These are phyloP conservation scores for Pleurotus djamor DNA, from an alignment of 768 basidiomycete genomes.

Conservation along the genomic window DNA sequence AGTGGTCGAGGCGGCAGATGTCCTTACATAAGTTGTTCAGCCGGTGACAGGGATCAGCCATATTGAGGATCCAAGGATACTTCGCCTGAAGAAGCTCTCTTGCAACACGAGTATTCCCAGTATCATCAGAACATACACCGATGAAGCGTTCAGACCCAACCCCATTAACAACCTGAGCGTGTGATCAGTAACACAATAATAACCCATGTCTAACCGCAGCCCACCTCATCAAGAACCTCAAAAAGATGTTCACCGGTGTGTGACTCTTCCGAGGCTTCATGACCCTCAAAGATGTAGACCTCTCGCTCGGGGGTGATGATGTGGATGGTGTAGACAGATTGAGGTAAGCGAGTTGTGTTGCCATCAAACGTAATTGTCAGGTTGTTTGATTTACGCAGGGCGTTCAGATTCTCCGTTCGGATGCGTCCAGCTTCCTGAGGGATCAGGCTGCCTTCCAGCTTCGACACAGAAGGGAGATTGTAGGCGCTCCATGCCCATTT, in stretches of 20 bases:
- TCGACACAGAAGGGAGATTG: neutral
- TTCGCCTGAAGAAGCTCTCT: slow-evolving; percentile 5
- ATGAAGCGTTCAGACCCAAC: slow-evolving; percentile 15
- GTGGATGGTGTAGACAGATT: slow-evolving; percentile 19
- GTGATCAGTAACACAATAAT: too few species aligned
- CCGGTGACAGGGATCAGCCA: slow-evolving; percentile 16
- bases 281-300: slow-evolving; percentile 14
- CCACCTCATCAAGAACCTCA: slow-evolving; percentile 9
- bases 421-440: slow-evolving; percentile 12
- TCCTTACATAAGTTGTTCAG: slow-evolving; percentile 16
- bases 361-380: slow-evolving; percentile 19
- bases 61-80: slow-evolving; percentile 14
- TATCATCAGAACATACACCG: slow-evolving; percentile 17
- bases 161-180: slow-evolving; percentile 12
- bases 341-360: slow-evolving; percentile 10
- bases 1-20: slow-evolving; percentile 11
- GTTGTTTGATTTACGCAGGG: neutral
- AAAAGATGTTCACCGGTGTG: slow-evolving; percentile 15
- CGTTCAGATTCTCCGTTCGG: neutral
- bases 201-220: too few species aligned
- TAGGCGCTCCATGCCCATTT: too few species aligned
- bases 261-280: slow-evolving; percentile 15
- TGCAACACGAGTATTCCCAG: slow-evolving; percentile 15
- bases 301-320: slow-evolving; percentile 10
- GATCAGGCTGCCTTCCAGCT: neutral